Conservation (phyloP, 768 basidiomycete genomes). For the Lactifluus rugatus region DNA sequence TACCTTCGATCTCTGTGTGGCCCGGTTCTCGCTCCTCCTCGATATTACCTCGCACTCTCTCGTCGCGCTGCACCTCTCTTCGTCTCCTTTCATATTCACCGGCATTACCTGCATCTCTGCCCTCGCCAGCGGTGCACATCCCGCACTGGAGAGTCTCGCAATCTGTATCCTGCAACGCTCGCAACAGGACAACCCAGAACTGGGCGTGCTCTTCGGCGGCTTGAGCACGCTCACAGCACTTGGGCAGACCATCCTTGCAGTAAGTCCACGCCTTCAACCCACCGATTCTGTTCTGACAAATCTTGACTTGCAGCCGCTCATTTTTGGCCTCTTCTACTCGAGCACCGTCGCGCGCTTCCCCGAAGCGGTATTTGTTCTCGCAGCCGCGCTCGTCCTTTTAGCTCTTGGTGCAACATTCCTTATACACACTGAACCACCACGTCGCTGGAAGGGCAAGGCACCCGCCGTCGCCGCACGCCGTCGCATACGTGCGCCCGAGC, state of each 20-base stretch:
- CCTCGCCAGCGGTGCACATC: constrained; percentile 59
- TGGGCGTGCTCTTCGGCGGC: constrained; percentile 61
- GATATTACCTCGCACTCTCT: constrained; percentile 57
- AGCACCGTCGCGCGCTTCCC: constrained; percentile 54
- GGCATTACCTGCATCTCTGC: constrained; percentile 52
- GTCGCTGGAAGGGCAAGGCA: constrained; percentile 14
- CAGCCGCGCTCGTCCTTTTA: constrained; percentile 43
- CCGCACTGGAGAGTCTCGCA: constrained; percentile 64
- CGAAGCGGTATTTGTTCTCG: constrained; percentile 56
- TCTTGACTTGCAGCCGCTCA: constrained; percentile 41
- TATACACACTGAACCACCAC: constrained; percentile 27
- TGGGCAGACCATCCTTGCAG: constrained; percentile 51
- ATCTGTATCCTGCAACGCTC: constrained; percentile 45
- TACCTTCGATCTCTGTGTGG: constrained; percentile 58
- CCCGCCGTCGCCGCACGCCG: not conserved
- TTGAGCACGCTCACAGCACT: constrained; percentile 58
- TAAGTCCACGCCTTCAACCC: constrained; percentile 23
- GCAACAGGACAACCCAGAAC: constrained; percentile 28
- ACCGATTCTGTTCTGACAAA: not conserved
- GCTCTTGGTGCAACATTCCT: constrained; percentile 39
- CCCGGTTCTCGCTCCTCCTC: constrained; percentile 52
- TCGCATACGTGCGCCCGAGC: constrained; percentile 1
- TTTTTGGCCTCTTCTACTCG: constrained; percentile 62
- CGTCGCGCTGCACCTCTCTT: constrained; percentile 46
- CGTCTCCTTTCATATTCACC: constrained; percentile 37